Evolutionary conservation across 1,139 yeast genomes (phyloP), one percentile per base, ranked within the genome.

Genomic region (Meyerozyma elateridarum): DNA sequence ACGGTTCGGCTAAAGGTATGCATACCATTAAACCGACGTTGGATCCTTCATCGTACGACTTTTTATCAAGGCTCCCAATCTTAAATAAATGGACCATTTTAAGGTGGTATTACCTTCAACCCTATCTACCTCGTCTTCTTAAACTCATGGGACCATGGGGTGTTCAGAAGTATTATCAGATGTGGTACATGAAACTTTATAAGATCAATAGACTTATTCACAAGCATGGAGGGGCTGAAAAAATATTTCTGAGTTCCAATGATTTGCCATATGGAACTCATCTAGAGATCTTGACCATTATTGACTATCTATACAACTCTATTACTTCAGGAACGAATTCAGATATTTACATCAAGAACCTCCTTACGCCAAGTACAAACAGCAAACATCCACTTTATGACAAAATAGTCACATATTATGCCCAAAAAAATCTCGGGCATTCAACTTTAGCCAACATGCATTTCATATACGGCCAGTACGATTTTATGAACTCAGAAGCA

Each of bases 401-500:
- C 49, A 73, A 83, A 36, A 63, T 81, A 22, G 49, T 55, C 2
- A 44, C 54, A 1, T 48, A 74, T 20, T 42, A 48, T 20, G 19
- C 29, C 13, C 30, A 36, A 7, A 20, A 32, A 12, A 27, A 39
- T 31, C 39, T 39, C 9, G 33, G 30, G 6, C 22, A 22, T 16
- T 15, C 22, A 25, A 9, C 19, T 29, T 24, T 18, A 5, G 11
- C n/a, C 9, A 22, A 21, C 20, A 49, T 74, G 1, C 53, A 75
- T 45, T 67, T 88, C 56, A 53, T 85, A 22, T 88, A 87, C 51
- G 96, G 96, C 0, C 79, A 82, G 43, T 75, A 67, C 42, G 96
- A 88, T 52, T 88, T 91, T 73, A 88, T 88, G 96, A 83, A 84
- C 49, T 63, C 73, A 2, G 73, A 70, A 31, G 91, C 93, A 0